Conservation (phyloP, 2,329 filamentous ascomycete genomes). For the Aspergillus niger region DNA sequence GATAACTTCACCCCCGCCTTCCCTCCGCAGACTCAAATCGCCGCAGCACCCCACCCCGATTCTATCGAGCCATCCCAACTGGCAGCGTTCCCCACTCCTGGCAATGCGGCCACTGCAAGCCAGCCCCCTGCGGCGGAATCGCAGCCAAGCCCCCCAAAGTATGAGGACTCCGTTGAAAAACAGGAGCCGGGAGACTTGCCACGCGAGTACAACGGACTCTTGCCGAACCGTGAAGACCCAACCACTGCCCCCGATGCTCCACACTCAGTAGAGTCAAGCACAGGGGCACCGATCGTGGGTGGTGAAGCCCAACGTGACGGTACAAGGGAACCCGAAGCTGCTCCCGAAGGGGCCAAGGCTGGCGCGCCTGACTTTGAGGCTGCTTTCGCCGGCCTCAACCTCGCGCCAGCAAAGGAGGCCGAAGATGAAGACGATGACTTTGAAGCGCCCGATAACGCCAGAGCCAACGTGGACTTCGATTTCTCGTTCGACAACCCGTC, state of each 20-base stretch:
- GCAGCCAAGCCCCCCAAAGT: constrained; percentile 58
- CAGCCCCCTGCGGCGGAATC: constrained; percentile 55
- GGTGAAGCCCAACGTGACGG: constrained; percentile 35
- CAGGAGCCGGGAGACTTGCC: constrained; percentile 34
- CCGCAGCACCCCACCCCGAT: constrained; percentile 31
- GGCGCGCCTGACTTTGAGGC: constrained; percentile 49
- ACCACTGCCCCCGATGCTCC: constrained; percentile 42
- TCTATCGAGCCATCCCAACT: constrained; percentile 42
- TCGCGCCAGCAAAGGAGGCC: constrained; percentile 48
- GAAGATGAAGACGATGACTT: constrained; percentile 62
- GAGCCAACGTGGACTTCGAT: constrained; percentile 45
- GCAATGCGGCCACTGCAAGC: constrained; percentile 39
- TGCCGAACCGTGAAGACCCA: constrained; percentile 44
- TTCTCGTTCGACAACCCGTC: constrained; percentile 50
- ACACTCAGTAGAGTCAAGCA: constrained; percentile 41
- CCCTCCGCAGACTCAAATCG: constrained; percentile 35
- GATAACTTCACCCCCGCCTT: constrained; percentile 81
- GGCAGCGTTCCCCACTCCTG: constrained; percentile 42
- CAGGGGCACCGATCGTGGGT: constrained; percentile 40
- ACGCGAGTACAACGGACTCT: constrained; percentile 42
- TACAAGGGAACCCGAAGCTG: constrained; percentile 7
- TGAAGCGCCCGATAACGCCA: constrained; percentile 31
- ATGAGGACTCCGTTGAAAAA: constrained; percentile 32
- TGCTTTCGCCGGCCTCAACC: constrained; percentile 47
- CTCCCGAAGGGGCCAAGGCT: constrained; percentile 29